A percentile compares a stretch with the other conserved stretches of the same genome.
phyloP scores from a whole-genome alignment of 2,329 filamentous ascomycete species.

The Paracorniculantispora psalliotae region DNA sequence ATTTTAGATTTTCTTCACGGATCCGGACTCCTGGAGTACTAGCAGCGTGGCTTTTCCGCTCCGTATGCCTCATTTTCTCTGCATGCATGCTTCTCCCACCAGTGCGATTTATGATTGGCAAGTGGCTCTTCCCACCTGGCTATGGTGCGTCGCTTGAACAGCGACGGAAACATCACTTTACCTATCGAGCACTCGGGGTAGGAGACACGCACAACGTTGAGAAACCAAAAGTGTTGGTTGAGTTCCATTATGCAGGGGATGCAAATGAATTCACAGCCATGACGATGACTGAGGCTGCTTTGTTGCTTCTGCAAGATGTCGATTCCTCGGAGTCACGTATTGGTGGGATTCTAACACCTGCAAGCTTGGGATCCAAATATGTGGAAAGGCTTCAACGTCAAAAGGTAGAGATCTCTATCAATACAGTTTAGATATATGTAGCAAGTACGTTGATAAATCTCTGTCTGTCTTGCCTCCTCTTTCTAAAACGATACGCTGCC shows the following conservation, averaged over 20 bases:
- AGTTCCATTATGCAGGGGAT: not conserved
- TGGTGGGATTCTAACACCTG: too few relatives aligned
- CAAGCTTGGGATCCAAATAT: too few relatives aligned
- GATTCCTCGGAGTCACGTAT: too few relatives aligned
- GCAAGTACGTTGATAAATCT: too few relatives aligned
- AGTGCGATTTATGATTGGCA: not conserved
- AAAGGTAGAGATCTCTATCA: too few relatives aligned
- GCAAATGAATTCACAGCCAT: not conserved
- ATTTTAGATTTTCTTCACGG: not conserved
- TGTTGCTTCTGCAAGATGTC: not conserved
- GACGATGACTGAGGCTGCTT: not conserved
- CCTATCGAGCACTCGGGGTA: not conserved
- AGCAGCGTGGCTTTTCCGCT: not conserved
- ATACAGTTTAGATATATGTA: too few relatives aligned
- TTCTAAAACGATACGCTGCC: too few relatives aligned
- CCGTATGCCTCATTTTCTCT: not conserved
- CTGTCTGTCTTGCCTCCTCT: too few relatives aligned
- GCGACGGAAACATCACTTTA: not conserved
- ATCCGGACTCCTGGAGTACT: not conserved
- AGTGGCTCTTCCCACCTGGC: not conserved
- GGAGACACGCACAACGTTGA: not conserved
- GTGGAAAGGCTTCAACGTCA: too few relatives aligned
- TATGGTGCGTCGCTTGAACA: not conserved
- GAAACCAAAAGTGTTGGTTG: not conserved
- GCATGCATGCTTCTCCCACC: not conserved